Percentiles rank a stretch among this genome's conserved stretches.
Conservation (phyloP, 2,329 filamentous ascomycete species). For the Monascus ruber region DNA sequence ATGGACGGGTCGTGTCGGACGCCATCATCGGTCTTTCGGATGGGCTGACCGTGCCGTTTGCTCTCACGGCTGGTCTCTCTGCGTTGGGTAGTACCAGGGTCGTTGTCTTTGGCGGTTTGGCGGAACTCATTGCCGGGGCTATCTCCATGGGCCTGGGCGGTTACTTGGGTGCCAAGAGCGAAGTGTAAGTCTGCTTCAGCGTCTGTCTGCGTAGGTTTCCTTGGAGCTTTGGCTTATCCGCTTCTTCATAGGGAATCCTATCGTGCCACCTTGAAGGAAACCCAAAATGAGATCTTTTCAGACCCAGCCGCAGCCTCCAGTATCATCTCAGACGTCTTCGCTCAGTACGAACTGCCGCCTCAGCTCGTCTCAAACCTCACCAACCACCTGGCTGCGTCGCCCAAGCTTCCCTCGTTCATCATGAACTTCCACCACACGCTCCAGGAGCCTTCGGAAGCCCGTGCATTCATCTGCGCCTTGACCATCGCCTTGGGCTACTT, state of each 20-base stretch:
- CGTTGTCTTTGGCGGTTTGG: constrained; percentile 60
- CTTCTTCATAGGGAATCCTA: constrained; percentile 23
- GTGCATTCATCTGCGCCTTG: constrained; percentile 26
- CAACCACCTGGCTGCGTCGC: constrained; percentile 23
- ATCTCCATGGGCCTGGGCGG: constrained; percentile 70
- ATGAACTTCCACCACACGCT: constrained; percentile 33
- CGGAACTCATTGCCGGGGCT: constrained; percentile 63
- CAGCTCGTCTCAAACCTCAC: constrained; percentile 25
- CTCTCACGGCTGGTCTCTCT: constrained; percentile 59
- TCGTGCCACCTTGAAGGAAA: constrained; percentile 27
- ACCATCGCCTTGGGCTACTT: constrained; percentile 32
- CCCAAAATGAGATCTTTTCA: constrained; percentile 18
- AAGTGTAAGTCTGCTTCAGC: constrained; percentile 18
- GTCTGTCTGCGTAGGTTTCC: no score
- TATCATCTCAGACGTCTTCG: constrained; percentile 27
- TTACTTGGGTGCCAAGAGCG: constrained; percentile 52
- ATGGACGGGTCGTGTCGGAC: constrained; percentile 38
- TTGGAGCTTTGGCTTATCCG: no score
- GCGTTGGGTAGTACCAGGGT: constrained; percentile 52
- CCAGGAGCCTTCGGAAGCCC: constrained; percentile 26
- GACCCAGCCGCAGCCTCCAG: constrained; percentile 18
- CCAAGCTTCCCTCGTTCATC: constrained; percentile 26
- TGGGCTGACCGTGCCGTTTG: constrained; percentile 69
- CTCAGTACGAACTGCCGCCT: constrained; percentile 27
- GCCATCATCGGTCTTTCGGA: constrained; percentile 68